Base-by-base conservation (phyloP, 176 grass and related monocot genomes). In the Oryza meyeriana region DNA sequence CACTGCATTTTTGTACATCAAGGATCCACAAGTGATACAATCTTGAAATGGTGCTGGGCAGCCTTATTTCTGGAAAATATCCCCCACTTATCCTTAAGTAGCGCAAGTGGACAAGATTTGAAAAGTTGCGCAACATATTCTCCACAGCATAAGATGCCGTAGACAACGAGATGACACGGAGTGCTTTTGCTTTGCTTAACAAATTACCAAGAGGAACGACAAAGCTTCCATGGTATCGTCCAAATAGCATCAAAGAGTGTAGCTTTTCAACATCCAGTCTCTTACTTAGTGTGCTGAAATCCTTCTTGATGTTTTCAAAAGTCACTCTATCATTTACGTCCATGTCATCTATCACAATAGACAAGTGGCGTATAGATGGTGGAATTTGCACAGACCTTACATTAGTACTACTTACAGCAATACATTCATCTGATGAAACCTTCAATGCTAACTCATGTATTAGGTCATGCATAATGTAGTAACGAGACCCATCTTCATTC, bases 401-500 rank as follows among this genome's bases (percentile, higher is more conserved):
- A 10, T 69, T 63, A 14, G 61, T 42, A 70, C 29, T 65, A 27
- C 25, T 8, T 38, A 90, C 50, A 14, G 26, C 30, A n/a, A 76
- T 82, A 5, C 74, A 80, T 62, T 90, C 88, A 18, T 79, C 7
- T 28, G 28, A 31, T n/a, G 78, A 84, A 50, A 84, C 12, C 4
- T 29, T 52, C 2, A n/a, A 0, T 0, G 86, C 86, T 2, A 88
- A 66, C 0, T 90, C 70, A 45, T 80, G 76, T 1, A 85, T 4
- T 5, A 79, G 10, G 32, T 86, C 84, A 57, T 80, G 84, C 0
- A 86, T 74, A 36, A 80, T 11, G n/a, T 80, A 86, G 71, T 2
- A 7, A 20, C 1, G 9, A 10, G 18, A 52, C 1, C 29, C 16
- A 32, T 31, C 0, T 11, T 10, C 2, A 0, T 71, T 29, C 3